Base-by-base conservation (phyloP, 495 filamentous ascomycete genomes). In the Aspergillus carlsbadensis region DNA sequence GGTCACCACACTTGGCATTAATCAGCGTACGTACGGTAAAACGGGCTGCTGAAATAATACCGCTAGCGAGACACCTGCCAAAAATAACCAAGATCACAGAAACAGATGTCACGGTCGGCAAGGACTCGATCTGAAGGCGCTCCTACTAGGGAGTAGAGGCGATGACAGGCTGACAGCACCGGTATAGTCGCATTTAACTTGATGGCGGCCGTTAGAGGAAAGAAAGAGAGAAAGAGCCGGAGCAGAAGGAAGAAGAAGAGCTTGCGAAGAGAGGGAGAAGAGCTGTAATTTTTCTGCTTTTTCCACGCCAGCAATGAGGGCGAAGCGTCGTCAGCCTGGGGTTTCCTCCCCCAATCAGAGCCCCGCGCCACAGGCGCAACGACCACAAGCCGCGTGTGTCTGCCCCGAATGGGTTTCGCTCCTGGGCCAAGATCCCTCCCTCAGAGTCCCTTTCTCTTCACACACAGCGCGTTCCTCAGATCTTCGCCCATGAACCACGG, bases 281-380 rank as follows among this genome's bases (percentile, higher is more conserved):
- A 48, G 36, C 34, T 47, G 35, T 47, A 18, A 44, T 53, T 56
- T 57, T 58, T 51, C 53, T 49, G 42, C 55, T 56, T 51, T 58
- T 58, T 65, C 61, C 65, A 67, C 64, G 67, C 64, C 62, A 65
- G 67, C 64, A 61, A 54, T 50, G 49, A 61, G 59, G 56, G 54
- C 55, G 66, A 67, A 73, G 73, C 75, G 75, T 78, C 75, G 75
- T 78, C 75, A 78, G 75, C 75, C 59, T 66, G 60, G 60, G 20
- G 57, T 46, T 39, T 54, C 46, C 51, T 64, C 52, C 66, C 67
- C 74, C 72, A 78, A 75, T 77, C 70, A 77, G 63, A 62, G 63
- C 57, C 65, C 69, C 63, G 61, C 70, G 60, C 59, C 63, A 60
- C 50, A 56, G 61, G 49, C 55, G 53, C 70, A 72, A 70, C 50